Percentiles rank a stretch among this genome's conserved stretches.
Conservation (phyloP, 2,329 filamentous ascomycete genomes). For the Fusarium pseudoanthophilum region DNA sequence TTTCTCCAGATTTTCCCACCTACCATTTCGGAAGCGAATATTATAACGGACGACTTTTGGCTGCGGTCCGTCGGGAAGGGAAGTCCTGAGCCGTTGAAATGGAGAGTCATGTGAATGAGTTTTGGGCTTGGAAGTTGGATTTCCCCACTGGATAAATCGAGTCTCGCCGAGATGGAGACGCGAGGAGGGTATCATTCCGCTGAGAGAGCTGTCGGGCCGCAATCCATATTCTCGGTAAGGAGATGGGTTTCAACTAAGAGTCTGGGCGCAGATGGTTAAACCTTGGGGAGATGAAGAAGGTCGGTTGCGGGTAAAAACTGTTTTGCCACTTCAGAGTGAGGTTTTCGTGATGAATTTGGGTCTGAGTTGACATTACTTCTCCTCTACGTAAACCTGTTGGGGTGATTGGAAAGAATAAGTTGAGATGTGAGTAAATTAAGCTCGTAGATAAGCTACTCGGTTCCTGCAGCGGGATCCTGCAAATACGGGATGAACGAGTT, state of each 20-base stretch:
- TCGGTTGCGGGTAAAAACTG: neutral
- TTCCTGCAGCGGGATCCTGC: neutral
- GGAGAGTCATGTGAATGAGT: neutral
- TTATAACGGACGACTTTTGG: neutral
- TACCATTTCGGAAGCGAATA: conserved; percentile 1
- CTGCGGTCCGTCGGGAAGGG: neutral
- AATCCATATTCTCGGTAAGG: neutral
- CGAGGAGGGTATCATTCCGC: neutral
- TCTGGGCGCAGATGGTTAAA: neutral
- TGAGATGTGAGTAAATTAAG: neutral
- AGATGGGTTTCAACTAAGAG: neutral
- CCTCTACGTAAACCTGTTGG: accelerated
- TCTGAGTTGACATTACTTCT: neutral
- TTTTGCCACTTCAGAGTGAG: neutral
- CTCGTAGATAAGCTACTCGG: neutral
- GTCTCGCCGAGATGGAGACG: neutral
- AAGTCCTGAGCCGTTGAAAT: neutral
- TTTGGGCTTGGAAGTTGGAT: neutral
- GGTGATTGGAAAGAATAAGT: too few relatives aligned
- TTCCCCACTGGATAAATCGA: neutral
- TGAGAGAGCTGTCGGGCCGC: neutral
- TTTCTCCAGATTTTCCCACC: conserved; percentile 26
- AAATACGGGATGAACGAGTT: neutral
- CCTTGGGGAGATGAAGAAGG: neutral
- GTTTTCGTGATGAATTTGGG: neutral